Evolutionary conservation across 306 rosid genomes (phyloP).

Genomic region (Medicago arabica): DNA sequence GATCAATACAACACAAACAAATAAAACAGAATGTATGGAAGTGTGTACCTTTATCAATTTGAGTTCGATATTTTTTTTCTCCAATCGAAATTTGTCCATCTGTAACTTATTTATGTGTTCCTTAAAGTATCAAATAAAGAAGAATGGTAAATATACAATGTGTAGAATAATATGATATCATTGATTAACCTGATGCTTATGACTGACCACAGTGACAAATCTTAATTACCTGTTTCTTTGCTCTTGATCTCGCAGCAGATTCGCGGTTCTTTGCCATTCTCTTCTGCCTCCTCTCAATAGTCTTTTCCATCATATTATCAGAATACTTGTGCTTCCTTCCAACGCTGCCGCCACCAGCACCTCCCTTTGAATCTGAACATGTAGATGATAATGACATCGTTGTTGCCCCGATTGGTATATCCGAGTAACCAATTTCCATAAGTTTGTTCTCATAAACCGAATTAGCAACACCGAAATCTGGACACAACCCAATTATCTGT

Average conservation of each 20-base stretch:
- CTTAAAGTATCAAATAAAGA: constrained; percentile 45
- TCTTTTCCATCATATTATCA: constrained; percentile 52
- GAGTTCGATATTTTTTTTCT: constrained; percentile 45
- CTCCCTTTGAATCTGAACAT: constrained; percentile 41
- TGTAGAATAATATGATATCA: neutral
- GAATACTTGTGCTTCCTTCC: constrained; percentile 43
- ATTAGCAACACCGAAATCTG: constrained; percentile 25
- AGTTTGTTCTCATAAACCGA: constrained; percentile 41
- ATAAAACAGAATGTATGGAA: neutral
- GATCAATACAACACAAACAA: neutral
- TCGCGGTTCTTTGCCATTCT: constrained; percentile 76
- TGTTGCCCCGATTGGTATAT: constrained; percentile 20
- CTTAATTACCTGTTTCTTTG: constrained; percentile 66
- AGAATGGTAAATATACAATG: constrained; percentile 12
- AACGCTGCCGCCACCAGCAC: neutral
- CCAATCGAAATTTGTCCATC: constrained; percentile 45
- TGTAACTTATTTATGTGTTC: constrained; percentile 58
- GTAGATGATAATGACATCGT: constrained; percentile 31
- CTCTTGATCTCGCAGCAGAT: constrained; percentile 80
- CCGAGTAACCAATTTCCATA: constrained; percentile 46
- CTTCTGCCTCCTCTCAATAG: constrained; percentile 58
- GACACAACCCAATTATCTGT: neutral
- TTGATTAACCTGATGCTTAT: neutral
- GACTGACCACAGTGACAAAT: neutral
- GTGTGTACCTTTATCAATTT: constrained; percentile 57